Base-by-base conservation (phyloP, 1,139 yeast genomes). In the Candida sojae region DNA sequence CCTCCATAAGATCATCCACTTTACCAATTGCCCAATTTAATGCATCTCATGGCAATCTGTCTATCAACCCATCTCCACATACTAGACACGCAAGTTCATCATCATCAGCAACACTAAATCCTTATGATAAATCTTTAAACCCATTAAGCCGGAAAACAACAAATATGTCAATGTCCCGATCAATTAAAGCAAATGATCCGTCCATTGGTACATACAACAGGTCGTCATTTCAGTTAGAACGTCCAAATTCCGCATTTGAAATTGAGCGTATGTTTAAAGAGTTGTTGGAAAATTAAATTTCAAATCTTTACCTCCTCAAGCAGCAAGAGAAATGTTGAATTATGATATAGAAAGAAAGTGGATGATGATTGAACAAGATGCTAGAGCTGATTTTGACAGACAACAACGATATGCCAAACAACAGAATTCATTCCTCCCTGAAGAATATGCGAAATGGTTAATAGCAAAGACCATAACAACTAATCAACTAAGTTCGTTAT, bases 301-400 rank as follows among this genome's bases (percentile, higher is more conserved):
- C 64, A 83, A 85, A 57, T 82, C 88, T 48, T 73, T 91, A 44
- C 96, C 97, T 0, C 81, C 82, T 28, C 82, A 80, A 50, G 96
- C 96, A 8, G 86, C 86, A 55, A 80, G 77, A 53, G 96, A 89
- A 63, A 84, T 93, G 87, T 74, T 83, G 59, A 82, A 80, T 55
- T 91, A 88, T 60, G 81, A 87, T 39, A 73, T 82, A 0, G 88
- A 86, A 47, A 89, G 91, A 58, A 93, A 93, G 67, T 90, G 97
- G 96, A 83, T 88, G 84, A 76, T 93, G 57, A 87, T 93, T 40
- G 84, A 87, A 57, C 98, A 93, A 63, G 97, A 91, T 64, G 84
- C 87, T 32, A 75, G 88, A 48, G 81, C 92, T 6, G 97, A 89
- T 58, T 76, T 76, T 59, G 86, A 86, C 57, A 77, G 86, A 58